Percentiles rank a stretch among this genome's conserved stretches.
Evolutionary conservation across 2,329 filamentous ascomycete species (phyloP).

Genomic region (Cladophialophora yegresii): DNA sequence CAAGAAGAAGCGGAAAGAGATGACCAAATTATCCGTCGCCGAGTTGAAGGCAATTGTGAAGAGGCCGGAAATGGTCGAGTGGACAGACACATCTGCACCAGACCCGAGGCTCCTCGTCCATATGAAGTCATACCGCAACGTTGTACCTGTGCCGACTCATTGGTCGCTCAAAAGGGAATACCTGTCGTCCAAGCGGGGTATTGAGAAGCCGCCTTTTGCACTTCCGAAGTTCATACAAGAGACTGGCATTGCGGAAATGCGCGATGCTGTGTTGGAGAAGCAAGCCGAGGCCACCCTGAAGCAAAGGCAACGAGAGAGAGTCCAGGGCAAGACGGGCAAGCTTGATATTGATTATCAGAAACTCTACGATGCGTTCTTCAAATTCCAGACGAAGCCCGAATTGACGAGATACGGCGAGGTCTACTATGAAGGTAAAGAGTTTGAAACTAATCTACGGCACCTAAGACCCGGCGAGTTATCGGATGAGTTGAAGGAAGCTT

Average conservation of each 20-base stretch:
- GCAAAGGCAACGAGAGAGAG: conserved; percentile 91
- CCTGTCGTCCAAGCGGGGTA: conserved; percentile 91
- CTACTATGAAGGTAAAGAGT: conserved; percentile 99
- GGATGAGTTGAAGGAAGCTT: conserved; percentile 84
- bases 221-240: conserved; percentile 96
- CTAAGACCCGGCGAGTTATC: conserved; percentile 86
- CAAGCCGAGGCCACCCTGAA: conserved; percentile 89
- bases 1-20: conserved; percentile 90
- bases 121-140: conserved; percentile 92
- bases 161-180: conserved; percentile 98
- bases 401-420: conserved; percentile 95
- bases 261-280: conserved; percentile 93
- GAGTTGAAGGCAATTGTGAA: conserved; percentile 89
- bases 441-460: conserved; percentile 90
- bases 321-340: conserved; percentile 94
- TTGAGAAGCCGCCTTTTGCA: conserved; percentile 91
- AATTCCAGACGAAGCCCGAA: conserved; percentile 93
- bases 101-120: conserved; percentile 88
- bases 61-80: conserved; percentile 93
- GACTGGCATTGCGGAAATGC: conserved; percentile 97
- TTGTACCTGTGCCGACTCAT: conserved; percentile 89
- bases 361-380: conserved; percentile 97
- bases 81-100: conserved; percentile 90
- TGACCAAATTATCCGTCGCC: conserved; percentile 90
- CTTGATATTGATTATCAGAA: conserved; percentile 98